These are phyloP conservation scores for Pisolithus marmoratus DNA, from an alignment of 768 basidiomycete species.

Conservation along the genomic window DNA sequence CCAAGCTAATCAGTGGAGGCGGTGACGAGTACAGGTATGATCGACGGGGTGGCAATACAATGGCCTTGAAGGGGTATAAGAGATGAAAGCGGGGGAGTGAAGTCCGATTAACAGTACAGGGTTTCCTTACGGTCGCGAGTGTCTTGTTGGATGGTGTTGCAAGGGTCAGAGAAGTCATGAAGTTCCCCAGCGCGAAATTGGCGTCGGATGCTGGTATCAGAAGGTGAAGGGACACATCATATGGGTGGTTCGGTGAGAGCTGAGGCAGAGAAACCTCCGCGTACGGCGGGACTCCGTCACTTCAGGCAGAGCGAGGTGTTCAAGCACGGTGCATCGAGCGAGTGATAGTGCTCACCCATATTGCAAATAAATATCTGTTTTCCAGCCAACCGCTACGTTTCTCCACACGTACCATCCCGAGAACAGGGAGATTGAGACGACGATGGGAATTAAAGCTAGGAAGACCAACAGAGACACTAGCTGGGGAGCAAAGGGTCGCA, in stretches of 20 bases:
- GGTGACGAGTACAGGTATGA: slow-evolving; percentile 33
- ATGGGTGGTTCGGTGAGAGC: slow-evolving; percentile 60
- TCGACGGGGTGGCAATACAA: slow-evolving; percentile 42
- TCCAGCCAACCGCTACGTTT: slow-evolving; percentile 66
- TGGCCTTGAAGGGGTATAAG: slow-evolving; percentile 40
- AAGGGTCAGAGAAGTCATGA: slow-evolving; percentile 69
- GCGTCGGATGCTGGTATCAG: slow-evolving; percentile 58
- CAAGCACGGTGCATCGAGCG: background rate
- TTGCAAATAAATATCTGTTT: slow-evolving; percentile 62
- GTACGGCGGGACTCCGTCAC: slow-evolving; percentile 62
- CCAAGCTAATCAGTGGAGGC: slow-evolving; percentile 40
- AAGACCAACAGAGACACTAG: slow-evolving; percentile 63
- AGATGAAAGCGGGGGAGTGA: background rate
- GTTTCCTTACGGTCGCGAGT: slow-evolving; percentile 51
- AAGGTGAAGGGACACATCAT: slow-evolving; percentile 66
- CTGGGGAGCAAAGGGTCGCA: slow-evolving; percentile 54
- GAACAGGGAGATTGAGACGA: slow-evolving; percentile 53
- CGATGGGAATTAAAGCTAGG: slow-evolving; percentile 54
- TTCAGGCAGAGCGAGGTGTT: slow-evolving; percentile 22
- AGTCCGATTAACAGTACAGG: slow-evolving; percentile 44
- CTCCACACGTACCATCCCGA: slow-evolving; percentile 76
- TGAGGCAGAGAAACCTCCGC: slow-evolving; percentile 48
- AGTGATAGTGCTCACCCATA: slow-evolving; percentile 58
- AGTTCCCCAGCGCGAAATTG: slow-evolving; percentile 76
- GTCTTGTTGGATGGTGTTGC: slow-evolving; percentile 58